Evolutionary conservation across 129 eudicot species (phyloP).

Genomic region (Logfia minima): DNA sequence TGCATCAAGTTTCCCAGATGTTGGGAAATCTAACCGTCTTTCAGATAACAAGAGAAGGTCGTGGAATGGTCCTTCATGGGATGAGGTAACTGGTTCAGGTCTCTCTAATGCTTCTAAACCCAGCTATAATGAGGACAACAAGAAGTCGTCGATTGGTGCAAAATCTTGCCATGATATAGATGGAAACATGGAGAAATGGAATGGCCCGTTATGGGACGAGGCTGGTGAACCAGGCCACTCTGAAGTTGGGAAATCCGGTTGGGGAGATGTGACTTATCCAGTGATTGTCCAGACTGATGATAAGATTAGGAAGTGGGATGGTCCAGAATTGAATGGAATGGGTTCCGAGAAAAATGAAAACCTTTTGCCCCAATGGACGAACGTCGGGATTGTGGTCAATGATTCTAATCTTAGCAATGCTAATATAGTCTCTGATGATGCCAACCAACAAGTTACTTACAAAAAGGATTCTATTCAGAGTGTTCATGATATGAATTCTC

Average conservation of each 20-base stretch:
- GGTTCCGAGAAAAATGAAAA: constrained; percentile 13
- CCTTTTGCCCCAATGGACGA: constrained; percentile 16
- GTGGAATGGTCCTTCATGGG: constrained; percentile 41
- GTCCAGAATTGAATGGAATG: constrained; percentile 22
- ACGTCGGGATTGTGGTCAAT: constrained; percentile 15
- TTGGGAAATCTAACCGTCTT: constrained; percentile 18
- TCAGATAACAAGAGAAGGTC: constrained; percentile 26
- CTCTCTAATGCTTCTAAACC: constrained; percentile 6
- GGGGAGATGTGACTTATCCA: constrained; percentile 16
- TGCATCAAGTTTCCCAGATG: constrained; percentile 1
- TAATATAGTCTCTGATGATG: constrained; percentile 15
- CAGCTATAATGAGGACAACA: constrained; percentile 12
- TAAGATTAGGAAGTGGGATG: constrained; percentile 17
- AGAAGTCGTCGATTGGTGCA: constrained; percentile 23
- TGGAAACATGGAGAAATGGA: constrained; percentile 24
- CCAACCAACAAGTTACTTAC: constrained; percentile 22
- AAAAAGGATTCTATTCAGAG: constrained; percentile 29
- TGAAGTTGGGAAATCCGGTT: constrained; percentile 5
- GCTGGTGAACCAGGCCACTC: constrained; percentile 19
- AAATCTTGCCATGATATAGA: constrained; percentile 17
- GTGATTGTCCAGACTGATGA: constrained; percentile 5
- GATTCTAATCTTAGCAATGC: constrained; percentile 3
- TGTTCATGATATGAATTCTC: constrained; percentile 15
- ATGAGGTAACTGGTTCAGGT: constrained; percentile 16
- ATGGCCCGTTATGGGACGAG: constrained; percentile 36